Conservation (phyloP, 2,329 filamentous ascomycete species). For the Cadophora gregata region DNA sequence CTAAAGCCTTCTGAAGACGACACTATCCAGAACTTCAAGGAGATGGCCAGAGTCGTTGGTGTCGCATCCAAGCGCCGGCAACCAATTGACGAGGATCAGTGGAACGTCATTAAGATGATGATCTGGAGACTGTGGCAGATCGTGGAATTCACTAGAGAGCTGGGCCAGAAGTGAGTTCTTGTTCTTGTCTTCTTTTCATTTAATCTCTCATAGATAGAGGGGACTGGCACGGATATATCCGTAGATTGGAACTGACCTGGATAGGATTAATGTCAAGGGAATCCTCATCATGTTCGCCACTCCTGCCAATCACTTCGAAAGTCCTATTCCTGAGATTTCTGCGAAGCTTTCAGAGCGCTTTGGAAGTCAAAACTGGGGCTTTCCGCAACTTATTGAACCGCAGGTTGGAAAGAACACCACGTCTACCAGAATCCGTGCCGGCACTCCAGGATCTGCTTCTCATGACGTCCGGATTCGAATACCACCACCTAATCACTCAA, state of each 20-base stretch:
- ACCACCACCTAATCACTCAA: neutral
- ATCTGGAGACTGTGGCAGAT: neutral
- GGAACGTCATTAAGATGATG: neutral
- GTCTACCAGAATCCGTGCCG: too few relatives aligned
- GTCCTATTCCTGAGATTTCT: neutral
- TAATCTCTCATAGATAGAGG: neutral
- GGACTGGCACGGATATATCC: neutral
- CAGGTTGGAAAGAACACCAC: too few relatives aligned
- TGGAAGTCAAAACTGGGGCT: constrained; percentile 4
- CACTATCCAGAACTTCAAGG: neutral
- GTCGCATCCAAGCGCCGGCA: neutral
- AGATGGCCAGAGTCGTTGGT: neutral
- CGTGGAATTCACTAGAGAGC: neutral
- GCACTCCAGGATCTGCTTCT: too few relatives aligned
- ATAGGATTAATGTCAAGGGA: neutral
- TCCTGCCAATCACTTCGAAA: neutral
- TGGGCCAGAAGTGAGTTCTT: neutral
- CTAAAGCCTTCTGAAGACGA: neutral
- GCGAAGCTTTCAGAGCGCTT: neutral
- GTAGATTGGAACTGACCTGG: neutral
- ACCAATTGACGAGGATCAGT: neutral
- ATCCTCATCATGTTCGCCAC: neutral
- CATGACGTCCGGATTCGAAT: too few relatives aligned
- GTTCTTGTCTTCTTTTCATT: neutral
- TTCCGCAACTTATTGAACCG: neutral